Evolutionary conservation across 2,329 filamentous ascomycete species (phyloP), one percentile per base, ranked within the genome.

Genomic region (Mycosphaerella sp.): DNA sequence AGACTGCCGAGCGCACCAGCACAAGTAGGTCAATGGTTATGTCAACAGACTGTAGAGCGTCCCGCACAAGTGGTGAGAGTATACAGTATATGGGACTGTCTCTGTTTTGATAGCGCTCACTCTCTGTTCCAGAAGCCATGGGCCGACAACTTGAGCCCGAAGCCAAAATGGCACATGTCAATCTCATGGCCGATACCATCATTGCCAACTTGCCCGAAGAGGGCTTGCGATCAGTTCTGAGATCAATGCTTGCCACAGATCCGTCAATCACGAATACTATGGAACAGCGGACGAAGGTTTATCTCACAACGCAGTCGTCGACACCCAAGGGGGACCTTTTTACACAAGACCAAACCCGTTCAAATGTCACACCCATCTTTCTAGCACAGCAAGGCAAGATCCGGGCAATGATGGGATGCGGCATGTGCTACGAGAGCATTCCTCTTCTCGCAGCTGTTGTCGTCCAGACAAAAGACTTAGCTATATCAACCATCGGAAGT

Each of bases 111-210:
- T 25, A 25, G 21, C 21, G 21, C 7, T 25, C 21, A 25, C 21
- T 6, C 21, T 25, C 21, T 6, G 5, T 25, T 6, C 7, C 21
- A 25, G 21, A 25, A 25, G 21, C 21, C 21, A 34, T 34, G 30
- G 30, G 30, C 30, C 10, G 4, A 34, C 4, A 36, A 41, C 37
- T 37, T 16, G n/a, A 46, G 12, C 14, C 14, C 6, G 44, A 49
- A 12, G 43, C 42, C 35, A 58, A 56, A 21, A 56, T 56, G 53
- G 53, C 56, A 12, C 56, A 58, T 37, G 56, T 58, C 44, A 58
- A 58, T 28, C 42, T 58, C 41, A 58, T 58, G 56, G 45, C 49
- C 12, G 56, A 58, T 18, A 56, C 56, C 7, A 50, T 58, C 32
- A 50, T 56, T 21, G 54, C 53, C 34, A 52, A 52, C 30, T 14